Base-by-base conservation (phyloP, 2,329 filamentous ascomycete genomes). In the Tolypocladium cylindrosporum region DNA sequence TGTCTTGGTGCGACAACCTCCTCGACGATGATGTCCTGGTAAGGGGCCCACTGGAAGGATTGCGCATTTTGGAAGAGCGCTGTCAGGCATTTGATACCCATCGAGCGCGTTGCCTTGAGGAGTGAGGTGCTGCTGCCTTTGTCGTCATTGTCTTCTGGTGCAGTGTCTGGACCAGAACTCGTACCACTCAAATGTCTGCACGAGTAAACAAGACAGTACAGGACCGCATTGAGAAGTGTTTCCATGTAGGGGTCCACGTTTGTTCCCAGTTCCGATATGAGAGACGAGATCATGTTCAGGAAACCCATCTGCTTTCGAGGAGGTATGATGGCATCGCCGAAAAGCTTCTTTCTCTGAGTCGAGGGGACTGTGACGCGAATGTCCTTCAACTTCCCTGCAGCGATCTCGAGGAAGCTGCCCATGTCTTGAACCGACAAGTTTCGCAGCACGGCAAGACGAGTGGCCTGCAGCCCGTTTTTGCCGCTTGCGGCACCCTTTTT, bases 221-320 rank as follows among this genome's bases (percentile, higher is more conserved):
- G 75, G 0, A 95, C 80, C 0, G 91, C 84, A 64, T 93, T 86
- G 61, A 93, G 78, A 5, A 97, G 78, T 14, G 80, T 81, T 19
- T 81, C 76, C 54, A 87, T 81, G 64, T 89, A 93, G 0, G 85
- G 81, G 2, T 79, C 72, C 57, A 95, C 84, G 57, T 86, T 87
- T 6, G 82, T 84, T 56, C 92, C 91, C 41, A 97, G 81, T 56
- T 94, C 91, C 58, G 88, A 88, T 60, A 97, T 85, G 69, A 97
- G 84, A 13, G 93, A 86, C 60, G 91, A 87, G 55, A 94, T 80
- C 90, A 97, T 94, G 68, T 95, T 96, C 55, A 96, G 76, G 68
- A 97, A 85, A 77, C 95, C 94, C 59, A 94, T 82, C 71, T 97
- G 93, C 71, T 92, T 94, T 66, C 92, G 84, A 13, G 82, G 74